These are phyloP conservation scores for Penicillium sp. DNA, from an alignment of 2,329 filamentous ascomycete genomes.

Conservation along the genomic window DNA sequence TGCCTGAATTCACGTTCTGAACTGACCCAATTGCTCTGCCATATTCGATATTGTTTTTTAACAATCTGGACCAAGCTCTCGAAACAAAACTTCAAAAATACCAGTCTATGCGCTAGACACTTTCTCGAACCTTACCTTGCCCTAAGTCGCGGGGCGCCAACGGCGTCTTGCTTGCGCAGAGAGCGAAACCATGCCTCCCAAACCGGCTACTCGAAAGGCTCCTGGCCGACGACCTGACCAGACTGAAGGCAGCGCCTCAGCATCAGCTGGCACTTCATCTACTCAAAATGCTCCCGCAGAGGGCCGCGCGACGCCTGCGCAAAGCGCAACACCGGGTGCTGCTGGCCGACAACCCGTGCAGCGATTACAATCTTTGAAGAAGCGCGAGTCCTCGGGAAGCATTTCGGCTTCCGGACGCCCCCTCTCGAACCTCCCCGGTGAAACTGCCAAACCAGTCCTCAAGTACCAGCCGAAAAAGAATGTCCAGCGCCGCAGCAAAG, in stretches of 20 bases:
- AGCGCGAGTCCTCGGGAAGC: conserved; percentile 41
- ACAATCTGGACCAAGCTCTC: background rate
- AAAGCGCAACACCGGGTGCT: conserved; percentile 21
- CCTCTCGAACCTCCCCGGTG: conserved; percentile 26
- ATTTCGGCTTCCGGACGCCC: conserved; percentile 36
- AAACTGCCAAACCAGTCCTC: conserved; percentile 42
- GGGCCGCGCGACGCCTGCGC: conserved; percentile 7
- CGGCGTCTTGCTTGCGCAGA: conserved; percentile 19
- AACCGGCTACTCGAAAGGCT: conserved; percentile 34
- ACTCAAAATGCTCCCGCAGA: conserved; percentile 18
- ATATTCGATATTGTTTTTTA: background rate
- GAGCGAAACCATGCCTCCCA: conserved; percentile 38
- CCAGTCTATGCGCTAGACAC: conserved; percentile 6
- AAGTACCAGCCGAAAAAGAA: conserved; percentile 48
- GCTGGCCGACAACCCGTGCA: conserved; percentile 42
- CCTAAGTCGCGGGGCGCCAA: conserved; percentile 16
- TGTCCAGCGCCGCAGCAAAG: conserved; percentile 48
- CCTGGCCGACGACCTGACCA: conserved; percentile 22
- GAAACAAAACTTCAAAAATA: background rate
- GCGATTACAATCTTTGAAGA: conserved; percentile 49
- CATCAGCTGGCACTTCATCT: conserved; percentile 15
- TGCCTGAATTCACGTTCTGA: conserved; percentile 6
- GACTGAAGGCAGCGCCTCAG: conserved; percentile 19
- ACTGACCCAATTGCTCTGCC: background rate
- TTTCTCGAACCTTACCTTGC: conserved; percentile 1